phyloP scores from a whole-genome alignment of 2,329 filamentous ascomycete genomes.

The Stromatinia cepivora region DNA sequence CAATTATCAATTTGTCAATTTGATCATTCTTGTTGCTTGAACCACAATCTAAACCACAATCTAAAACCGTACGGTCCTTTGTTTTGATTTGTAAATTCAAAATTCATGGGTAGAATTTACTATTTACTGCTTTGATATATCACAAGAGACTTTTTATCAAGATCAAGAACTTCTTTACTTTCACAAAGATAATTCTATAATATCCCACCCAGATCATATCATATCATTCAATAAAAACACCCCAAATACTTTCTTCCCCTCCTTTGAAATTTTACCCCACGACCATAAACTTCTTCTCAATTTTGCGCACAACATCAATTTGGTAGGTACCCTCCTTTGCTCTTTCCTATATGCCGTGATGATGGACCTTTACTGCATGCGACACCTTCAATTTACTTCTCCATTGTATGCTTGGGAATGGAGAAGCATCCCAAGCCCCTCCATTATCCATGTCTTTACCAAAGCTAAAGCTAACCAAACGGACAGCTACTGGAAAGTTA shows the following conservation, averaged over 20 bases:
- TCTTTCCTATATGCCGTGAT: constrained; percentile 7
- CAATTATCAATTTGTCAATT: neutral
- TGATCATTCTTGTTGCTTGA: constrained; percentile 10
- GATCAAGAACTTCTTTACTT: neutral
- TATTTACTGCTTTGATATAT: neutral
- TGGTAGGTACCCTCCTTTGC: constrained; percentile 18
- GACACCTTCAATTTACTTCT: constrained; percentile 28
- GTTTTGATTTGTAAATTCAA: neutral
- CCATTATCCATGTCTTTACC: constrained; percentile 27
- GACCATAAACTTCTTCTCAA: constrained; percentile 20
- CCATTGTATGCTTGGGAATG: constrained; percentile 26
- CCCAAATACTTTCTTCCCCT: neutral
- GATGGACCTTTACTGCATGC: neutral
- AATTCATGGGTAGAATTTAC: neutral
- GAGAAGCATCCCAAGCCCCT: constrained; percentile 27
- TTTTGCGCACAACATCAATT: constrained; percentile 14
- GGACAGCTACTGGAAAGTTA: constrained; percentile 29
- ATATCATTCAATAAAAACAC: neutral
- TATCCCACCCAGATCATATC: neutral
- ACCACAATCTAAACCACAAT: neutral
- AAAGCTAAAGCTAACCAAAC: constrained; percentile 36
- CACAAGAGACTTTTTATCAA: neutral
- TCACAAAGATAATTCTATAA: neutral
- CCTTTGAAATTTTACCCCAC: constrained; percentile 13
- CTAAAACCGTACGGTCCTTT: neutral